These are phyloP conservation scores for Drechslerella stenobrocha DNA, from an alignment of 2,329 filamentous ascomycete genomes.

Conservation along the genomic window DNA sequence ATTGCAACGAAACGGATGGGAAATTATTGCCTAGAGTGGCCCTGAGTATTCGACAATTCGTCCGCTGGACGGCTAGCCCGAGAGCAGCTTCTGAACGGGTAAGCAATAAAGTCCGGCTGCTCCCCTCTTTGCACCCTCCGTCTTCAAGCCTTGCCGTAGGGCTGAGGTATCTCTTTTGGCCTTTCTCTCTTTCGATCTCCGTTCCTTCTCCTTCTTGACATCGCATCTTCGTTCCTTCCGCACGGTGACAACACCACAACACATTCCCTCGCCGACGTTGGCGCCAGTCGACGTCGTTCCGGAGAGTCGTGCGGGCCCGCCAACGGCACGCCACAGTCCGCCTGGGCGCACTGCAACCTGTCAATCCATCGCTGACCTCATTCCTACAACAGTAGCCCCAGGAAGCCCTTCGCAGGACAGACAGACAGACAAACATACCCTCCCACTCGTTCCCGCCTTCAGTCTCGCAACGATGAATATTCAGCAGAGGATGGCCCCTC, in stretches of 20 bases:
- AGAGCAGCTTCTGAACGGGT: slow-evolving; percentile 32
- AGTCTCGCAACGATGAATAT: slow-evolving; percentile 34
- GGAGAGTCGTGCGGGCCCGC: too few species aligned
- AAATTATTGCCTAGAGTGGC: slow-evolving; percentile 45
- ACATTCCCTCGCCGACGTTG: slow-evolving; percentile 6
- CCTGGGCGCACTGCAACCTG: too few species aligned
- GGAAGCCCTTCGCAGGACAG: too few species aligned
- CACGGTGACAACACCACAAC: slow-evolving; percentile 29
- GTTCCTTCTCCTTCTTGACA: slow-evolving; percentile 1
- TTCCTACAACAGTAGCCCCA: too few species aligned
- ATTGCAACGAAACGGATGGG: slow-evolving; percentile 20
- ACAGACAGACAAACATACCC: too few species aligned
- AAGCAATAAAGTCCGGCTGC: slow-evolving; percentile 19
- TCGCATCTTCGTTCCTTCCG: slow-evolving; percentile 6
- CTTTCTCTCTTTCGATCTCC: background rate
- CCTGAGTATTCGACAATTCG: slow-evolving; percentile 25
- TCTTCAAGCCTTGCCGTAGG: slow-evolving; percentile 36
- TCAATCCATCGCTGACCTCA: too few species aligned
- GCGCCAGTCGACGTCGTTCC: too few species aligned
- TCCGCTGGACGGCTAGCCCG: slow-evolving; percentile 15
- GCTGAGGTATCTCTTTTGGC: slow-evolving; percentile 23
- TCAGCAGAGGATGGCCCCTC: slow-evolving; percentile 39
- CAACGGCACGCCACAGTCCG: too few species aligned
- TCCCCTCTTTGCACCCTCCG: slow-evolving; percentile 26
- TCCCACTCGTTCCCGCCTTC: slow-evolving; percentile 1